Evolutionary conservation across 352 stramenopile species (phyloP).

Genomic region (Phytophthora pini): DNA sequence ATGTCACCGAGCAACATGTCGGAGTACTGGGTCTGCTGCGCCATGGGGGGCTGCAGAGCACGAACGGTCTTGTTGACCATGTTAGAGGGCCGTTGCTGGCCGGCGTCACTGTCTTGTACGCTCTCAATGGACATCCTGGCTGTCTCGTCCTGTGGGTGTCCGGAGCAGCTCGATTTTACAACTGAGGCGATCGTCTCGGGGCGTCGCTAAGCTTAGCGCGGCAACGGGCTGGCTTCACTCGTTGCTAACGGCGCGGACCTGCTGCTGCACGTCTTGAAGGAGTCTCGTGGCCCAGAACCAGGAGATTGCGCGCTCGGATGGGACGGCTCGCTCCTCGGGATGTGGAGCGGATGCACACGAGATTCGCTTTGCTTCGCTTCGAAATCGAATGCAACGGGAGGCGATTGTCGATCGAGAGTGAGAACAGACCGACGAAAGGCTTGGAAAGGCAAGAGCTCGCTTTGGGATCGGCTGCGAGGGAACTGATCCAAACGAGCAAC

Average conservation of each 20-base stretch:
- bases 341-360: constrained; percentile 35
- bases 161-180: constrained; percentile 34
- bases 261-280: constrained; percentile 37
- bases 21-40: constrained; percentile 35
- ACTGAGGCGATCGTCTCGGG: constrained; percentile 36
- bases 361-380: constrained; percentile 31
- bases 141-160: constrained; percentile 8
- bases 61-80: constrained; percentile 18
- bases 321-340: constrained; percentile 30
- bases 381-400: constrained; percentile 23
- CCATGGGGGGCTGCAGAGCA: constrained; percentile 22
- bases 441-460: constrained; percentile 22
- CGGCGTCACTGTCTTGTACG: constrained; percentile 28
- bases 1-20: constrained; percentile 74
- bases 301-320: constrained; percentile 32
- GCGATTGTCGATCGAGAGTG: constrained; percentile 17
- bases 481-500: constrained; percentile 15
- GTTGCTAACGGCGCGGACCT: constrained; percentile 26
- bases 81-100: constrained; percentile 12
- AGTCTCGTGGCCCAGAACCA: constrained; percentile 33
- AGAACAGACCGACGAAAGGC: constrained; percentile 24
- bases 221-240: constrained; percentile 25
- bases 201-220: constrained; percentile 6
- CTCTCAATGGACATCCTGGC: constrained; percentile 58
- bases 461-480: constrained; percentile 22